Percentiles rank a stretch among this genome's conserved stretches.
These are phyloP conservation scores for Lunasporangiospora selenospora DNA, from an alignment of 192 early-diverging fungal genomes.

Conservation along the genomic window DNA sequence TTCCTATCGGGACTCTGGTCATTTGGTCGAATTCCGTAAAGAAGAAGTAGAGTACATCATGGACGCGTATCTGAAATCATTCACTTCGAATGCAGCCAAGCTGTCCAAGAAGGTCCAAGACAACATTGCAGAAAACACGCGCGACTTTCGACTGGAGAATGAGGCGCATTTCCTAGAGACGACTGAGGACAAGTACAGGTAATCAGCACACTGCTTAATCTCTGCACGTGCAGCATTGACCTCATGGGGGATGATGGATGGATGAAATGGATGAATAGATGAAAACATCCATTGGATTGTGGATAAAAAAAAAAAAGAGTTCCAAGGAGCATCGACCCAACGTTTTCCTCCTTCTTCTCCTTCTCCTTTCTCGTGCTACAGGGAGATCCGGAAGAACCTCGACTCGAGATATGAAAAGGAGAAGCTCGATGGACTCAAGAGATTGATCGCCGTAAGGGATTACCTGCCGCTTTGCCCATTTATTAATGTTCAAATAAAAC, in stretches of 20 bases:
- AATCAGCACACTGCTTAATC: no score
- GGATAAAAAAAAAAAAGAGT: no score
- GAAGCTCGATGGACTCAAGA: conserved; percentile 90
- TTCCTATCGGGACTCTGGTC: no score
- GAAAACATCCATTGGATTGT: no score
- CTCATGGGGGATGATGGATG: no score
- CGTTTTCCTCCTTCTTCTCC: no score
- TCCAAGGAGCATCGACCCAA: no score
- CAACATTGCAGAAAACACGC: conserved; percentile 88
- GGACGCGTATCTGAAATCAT: conserved; percentile 56
- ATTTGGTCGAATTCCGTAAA: no score
- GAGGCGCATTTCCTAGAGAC: conserved; percentile 88
- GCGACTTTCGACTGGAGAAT: conserved; percentile 81
- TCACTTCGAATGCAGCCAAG: conserved; percentile 82
- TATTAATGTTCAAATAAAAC: neutral
- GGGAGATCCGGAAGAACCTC: conserved; percentile 75
- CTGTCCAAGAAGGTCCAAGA: conserved; percentile 79
- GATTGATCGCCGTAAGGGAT: conserved; percentile 79
- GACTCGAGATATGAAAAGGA: conserved; percentile 90
- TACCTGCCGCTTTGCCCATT: no score
- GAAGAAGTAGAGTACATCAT: conserved; percentile 49
- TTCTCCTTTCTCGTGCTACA: neutral
- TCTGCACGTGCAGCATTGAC: no score
- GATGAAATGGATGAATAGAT: no score
- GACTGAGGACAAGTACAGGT: conserved; percentile 80